Conservation (phyloP, 169 alveolate species). For the Theileria parva region DNA sequence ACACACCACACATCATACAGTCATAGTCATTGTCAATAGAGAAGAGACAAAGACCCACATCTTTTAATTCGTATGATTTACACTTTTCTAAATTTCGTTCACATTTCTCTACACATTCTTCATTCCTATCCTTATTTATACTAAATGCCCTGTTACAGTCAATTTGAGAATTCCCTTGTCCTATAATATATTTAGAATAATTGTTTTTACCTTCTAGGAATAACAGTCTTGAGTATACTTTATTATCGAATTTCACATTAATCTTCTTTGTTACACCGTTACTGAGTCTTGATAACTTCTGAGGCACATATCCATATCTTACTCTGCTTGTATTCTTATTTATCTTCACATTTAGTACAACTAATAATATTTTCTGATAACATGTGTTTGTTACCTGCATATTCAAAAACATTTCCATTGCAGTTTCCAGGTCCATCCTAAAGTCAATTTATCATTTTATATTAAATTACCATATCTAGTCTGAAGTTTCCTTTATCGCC, state of each 20-base stretch:
- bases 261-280: conserved; percentile 4
- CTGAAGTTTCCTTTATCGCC: conserved; percentile 78
- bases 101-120: conserved; percentile 12
- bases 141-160: conserved; percentile 13
- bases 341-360: conserved; percentile 13
- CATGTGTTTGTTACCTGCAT: conserved; percentile 10
- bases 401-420: conserved; percentile 17
- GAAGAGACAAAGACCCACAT: conserved; percentile 12
- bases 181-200: neutral
- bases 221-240: conserved; percentile 5
- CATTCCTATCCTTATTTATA: neutral
- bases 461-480: conserved; percentile 38
- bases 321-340: neutral
- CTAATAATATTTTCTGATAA: neutral
- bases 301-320: neutral
- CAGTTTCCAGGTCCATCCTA: conserved; percentile 22
- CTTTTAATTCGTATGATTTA: neutral
- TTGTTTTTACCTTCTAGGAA: conserved; percentile 6
- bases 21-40: conserved; percentile 3
- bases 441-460: neutral
- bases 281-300: neutral
- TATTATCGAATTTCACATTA: conserved; percentile 10
- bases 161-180: neutral
- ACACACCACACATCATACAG: conserved; percentile 28
- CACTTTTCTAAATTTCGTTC: neutral